These are phyloP conservation scores for Ceratobasidium sp. DNA, from an alignment of 1,284 basidiomycete genomes.

Conservation along the genomic window DNA sequence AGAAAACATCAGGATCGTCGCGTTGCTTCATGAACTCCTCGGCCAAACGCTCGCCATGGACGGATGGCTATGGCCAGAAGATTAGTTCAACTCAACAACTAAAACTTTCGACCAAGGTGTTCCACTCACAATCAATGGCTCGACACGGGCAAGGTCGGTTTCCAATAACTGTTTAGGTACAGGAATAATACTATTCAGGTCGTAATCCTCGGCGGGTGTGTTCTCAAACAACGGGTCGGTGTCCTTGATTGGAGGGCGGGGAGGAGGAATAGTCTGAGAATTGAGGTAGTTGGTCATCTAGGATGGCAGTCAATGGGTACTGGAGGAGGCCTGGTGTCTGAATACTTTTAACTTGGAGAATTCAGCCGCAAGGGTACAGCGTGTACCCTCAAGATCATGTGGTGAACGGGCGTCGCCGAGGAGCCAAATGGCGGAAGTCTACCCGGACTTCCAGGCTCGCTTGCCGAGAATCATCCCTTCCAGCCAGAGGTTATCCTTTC, in stretches of 20 bases:
- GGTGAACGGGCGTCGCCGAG: too few relatives aligned
- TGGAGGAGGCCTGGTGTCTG: too few relatives aligned
- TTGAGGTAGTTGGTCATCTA: conserved; percentile 5
- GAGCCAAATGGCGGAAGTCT: too few relatives aligned
- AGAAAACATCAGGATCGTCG: conserved; percentile 8
- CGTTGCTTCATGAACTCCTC: conserved; percentile 17
- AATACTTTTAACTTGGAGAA: too few relatives aligned
- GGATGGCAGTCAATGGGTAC: not conserved
- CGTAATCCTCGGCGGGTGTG: not conserved
- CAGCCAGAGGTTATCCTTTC: too few relatives aligned
- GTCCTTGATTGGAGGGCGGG: conserved; percentile 12
- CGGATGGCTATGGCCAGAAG: not conserved
- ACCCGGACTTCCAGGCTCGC: too few relatives aligned
- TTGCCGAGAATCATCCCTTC: too few relatives aligned
- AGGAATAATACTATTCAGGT: conserved; percentile 12
- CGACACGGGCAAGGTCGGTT: not conserved
- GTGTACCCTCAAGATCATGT: too few relatives aligned
- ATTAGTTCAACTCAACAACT: not conserved
- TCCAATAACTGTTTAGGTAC: not conserved
- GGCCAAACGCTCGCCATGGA: conserved; percentile 17
- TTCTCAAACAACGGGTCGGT: conserved; percentile 11
- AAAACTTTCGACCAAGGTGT: not conserved
- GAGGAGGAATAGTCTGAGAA: conserved; percentile 5
- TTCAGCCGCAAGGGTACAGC: too few relatives aligned
- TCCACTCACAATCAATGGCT: conserved; percentile 8